These are phyloP conservation scores for Sugiyamaella qingdaonensis DNA, from an alignment of 805 yeast genomes.

Conservation along the genomic window DNA sequence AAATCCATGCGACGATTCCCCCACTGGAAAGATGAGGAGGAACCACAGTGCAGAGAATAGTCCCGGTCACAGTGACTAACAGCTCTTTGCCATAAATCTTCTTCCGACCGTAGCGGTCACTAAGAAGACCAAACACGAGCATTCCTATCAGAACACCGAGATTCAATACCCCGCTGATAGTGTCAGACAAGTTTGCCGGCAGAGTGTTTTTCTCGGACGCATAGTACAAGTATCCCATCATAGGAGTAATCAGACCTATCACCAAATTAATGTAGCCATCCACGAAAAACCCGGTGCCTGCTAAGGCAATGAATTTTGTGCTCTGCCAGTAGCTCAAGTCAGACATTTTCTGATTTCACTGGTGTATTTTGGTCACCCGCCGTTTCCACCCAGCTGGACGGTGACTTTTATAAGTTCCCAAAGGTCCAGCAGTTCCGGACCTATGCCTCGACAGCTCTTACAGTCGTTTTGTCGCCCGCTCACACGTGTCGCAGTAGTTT, in stretches of 20 bases:
- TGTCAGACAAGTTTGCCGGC: conserved; percentile 47
- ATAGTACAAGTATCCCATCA: conserved; percentile 70
- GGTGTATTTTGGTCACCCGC: too few relatives aligned
- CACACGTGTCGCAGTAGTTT: too few relatives aligned
- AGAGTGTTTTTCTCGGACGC: conserved; percentile 35
- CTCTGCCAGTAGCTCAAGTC: not conserved
- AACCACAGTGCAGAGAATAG: conserved; percentile 60
- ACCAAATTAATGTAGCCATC: conserved; percentile 93
- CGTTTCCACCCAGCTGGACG: too few relatives aligned
- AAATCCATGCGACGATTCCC: conserved; percentile 57
- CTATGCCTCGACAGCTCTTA: too few relatives aligned
- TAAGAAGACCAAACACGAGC: conserved; percentile 73
- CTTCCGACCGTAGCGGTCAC: conserved; percentile 82
- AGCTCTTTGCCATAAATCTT: conserved; percentile 82
- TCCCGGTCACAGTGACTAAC: conserved; percentile 76
- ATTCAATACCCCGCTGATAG: not conserved
- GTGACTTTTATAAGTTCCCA: too few relatives aligned
- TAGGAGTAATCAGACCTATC: conserved; percentile 73
- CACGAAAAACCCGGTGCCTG: conserved; percentile 91
- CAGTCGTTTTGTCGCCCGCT: too few relatives aligned
- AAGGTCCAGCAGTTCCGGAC: too few relatives aligned
- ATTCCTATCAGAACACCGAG: not conserved
- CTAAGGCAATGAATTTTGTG: conserved; percentile 53
- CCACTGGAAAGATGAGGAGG: conserved; percentile 69
- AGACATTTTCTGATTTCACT: not conserved